Evolutionary conservation across 2,329 filamentous ascomycete genomes (phyloP).

Genomic region (Podosphaera leucotricha): DNA sequence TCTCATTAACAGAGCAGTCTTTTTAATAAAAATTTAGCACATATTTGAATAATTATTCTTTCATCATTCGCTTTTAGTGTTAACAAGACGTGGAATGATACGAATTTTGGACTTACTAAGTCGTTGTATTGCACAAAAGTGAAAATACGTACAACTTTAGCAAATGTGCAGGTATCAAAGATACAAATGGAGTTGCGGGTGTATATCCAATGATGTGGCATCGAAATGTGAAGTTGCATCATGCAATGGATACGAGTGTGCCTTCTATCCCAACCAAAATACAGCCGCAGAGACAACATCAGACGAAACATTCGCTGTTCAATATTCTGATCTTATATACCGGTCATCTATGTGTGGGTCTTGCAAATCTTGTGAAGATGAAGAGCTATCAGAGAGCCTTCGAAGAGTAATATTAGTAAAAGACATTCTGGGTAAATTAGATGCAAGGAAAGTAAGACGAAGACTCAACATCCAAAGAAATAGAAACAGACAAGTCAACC

Average conservation of each 20-base stretch:
- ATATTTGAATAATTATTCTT: background rate
- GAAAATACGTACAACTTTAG: background rate
- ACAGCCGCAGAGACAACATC: too few relatives aligned
- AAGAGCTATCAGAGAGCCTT: too few relatives aligned
- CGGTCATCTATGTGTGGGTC: too few relatives aligned
- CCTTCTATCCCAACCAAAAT: background rate
- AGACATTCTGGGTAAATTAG: too few relatives aligned
- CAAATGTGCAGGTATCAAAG: background rate
- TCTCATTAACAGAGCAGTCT: background rate
- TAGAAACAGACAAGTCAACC: too few relatives aligned
- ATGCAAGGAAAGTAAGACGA: too few relatives aligned
- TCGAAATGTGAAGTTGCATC: background rate
- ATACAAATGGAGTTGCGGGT: background rate
- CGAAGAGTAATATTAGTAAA: too few relatives aligned
- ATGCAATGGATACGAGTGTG: background rate
- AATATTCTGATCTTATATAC: too few relatives aligned
- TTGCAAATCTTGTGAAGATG: too few relatives aligned
- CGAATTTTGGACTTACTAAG: background rate
- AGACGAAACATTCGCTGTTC: too few relatives aligned
- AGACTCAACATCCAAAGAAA: too few relatives aligned
- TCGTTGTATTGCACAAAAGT: background rate
- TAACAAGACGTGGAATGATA: background rate
- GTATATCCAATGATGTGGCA: background rate
- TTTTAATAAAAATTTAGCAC: background rate
- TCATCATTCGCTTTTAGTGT: background rate